These are phyloP conservation scores for Malus fusca DNA, from an alignment of 306 rosid species.

Conservation along the genomic window DNA sequence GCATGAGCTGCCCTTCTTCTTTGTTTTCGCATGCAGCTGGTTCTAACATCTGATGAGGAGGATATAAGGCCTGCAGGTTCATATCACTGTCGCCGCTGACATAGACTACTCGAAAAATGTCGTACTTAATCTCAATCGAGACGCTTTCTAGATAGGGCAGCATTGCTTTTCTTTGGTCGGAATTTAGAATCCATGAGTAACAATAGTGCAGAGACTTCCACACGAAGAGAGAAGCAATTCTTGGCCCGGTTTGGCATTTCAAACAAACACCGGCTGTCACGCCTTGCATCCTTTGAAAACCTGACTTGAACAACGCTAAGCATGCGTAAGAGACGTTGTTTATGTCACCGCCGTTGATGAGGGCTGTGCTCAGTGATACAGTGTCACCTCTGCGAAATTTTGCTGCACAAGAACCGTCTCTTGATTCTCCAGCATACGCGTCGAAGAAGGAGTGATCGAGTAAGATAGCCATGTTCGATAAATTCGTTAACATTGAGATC, in stretches of 20 bases:
- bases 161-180: slow-evolving; percentile 41
- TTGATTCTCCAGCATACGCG: slow-evolving; percentile 66
- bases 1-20: slow-evolving; percentile 40
- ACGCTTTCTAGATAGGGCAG: slow-evolving; percentile 57
- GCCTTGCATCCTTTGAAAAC: slow-evolving; percentile 50
- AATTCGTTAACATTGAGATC: slow-evolving; percentile 49
- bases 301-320: slow-evolving; percentile 44
- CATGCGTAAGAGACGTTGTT: slow-evolving; percentile 51
- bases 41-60: slow-evolving; percentile 36
- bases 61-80: slow-evolving; percentile 22
- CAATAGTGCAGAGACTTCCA: slow-evolving; percentile 67
- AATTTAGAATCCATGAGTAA: slow-evolving; percentile 59
- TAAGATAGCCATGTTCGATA: slow-evolving; percentile 53
- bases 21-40: slow-evolving; percentile 24
- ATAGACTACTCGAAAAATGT: slow-evolving; percentile 53
- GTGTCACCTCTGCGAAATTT: slow-evolving; percentile 54
- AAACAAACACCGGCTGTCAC: slow-evolving; percentile 55
- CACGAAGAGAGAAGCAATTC: slow-evolving; percentile 43
- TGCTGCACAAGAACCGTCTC: slow-evolving; percentile 45
- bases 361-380: slow-evolving; percentile 33
- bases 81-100: slow-evolving; percentile 38
- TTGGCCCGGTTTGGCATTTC: slow-evolving; percentile 46
- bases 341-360: slow-evolving; percentile 19
- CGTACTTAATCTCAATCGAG: slow-evolving; percentile 57
- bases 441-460: slow-evolving; percentile 58